Conservation (phyloP, 306 rosid species). For the Macrotyloma uniflorum region DNA sequence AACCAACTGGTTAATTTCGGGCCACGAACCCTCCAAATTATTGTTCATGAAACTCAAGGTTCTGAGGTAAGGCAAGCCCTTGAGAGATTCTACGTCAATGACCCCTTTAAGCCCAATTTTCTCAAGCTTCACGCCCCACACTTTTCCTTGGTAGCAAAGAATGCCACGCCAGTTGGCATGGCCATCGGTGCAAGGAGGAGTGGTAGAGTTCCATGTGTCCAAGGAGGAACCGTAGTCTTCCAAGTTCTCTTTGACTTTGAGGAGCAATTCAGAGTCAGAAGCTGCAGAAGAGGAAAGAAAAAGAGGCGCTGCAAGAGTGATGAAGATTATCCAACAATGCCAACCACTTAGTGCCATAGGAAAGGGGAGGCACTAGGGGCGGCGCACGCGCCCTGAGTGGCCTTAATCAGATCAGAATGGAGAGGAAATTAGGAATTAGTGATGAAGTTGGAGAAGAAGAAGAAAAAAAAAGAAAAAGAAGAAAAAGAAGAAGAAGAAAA, state of each 20-base stretch:
- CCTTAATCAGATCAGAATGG: slow-evolving; percentile 37
- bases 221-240: slow-evolving; percentile 17
- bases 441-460: slow-evolving; percentile 11
- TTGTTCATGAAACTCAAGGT: slow-evolving; percentile 67
- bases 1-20: slow-evolving; percentile 49
- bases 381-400: slow-evolving; percentile 65
- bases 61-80: slow-evolving; percentile 54
- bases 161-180: slow-evolving; percentile 65
- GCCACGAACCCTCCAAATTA: slow-evolving; percentile 51
- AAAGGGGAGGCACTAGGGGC: slow-evolving; percentile 53
- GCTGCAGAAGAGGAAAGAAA: slow-evolving; percentile 33
- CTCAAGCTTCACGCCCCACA: slow-evolving; percentile 72
- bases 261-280: slow-evolving; percentile 56
- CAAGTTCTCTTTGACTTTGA: slow-evolving; percentile 57
- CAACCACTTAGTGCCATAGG: slow-evolving; percentile 46
- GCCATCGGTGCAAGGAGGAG: slow-evolving; percentile 49
- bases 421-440: background rate
- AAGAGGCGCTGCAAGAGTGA: background rate
- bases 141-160: slow-evolving; percentile 53
- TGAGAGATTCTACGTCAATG: slow-evolving; percentile 56
- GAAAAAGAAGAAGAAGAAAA: slow-evolving; percentile 33
- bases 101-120: slow-evolving; percentile 68
- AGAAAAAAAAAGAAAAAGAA: slow-evolving; percentile 36
- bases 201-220: slow-evolving; percentile 50
- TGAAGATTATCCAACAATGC: background rate